Evolutionary conservation across 176 grass and related monocot species (phyloP).

Genomic region (Aegilops sharonensis): DNA sequence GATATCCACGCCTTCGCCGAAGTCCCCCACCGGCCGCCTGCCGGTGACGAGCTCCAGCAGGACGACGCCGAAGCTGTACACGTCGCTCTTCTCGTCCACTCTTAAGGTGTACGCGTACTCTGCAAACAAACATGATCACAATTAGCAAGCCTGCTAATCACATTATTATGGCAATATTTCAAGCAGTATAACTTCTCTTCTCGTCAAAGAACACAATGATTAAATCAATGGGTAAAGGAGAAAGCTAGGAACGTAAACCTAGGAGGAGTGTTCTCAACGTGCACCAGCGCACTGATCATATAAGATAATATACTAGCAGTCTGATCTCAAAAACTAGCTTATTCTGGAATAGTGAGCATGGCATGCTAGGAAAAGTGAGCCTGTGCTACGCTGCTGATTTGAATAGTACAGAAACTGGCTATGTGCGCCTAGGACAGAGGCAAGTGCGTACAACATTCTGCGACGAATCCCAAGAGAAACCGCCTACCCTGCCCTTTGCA

Average conservation of each 20-base stretch:
- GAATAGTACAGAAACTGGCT: conserved; percentile 18
- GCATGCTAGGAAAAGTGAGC: neutral
- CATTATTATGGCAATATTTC: neutral
- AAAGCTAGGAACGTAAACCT: neutral
- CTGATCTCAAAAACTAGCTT: neutral
- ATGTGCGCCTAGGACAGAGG: neutral
- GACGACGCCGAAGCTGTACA: conserved; percentile 91
- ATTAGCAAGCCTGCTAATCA: neutral
- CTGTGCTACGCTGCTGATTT: neutral
- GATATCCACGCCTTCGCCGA: conserved; percentile 87
- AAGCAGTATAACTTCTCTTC: neutral
- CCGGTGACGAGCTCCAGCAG: conserved; percentile 86
- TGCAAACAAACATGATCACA: neutral
- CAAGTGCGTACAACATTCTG: conserved; percentile 24
- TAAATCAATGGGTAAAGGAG: neutral
- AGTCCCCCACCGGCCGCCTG: conserved; percentile 63
- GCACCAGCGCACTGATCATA: neutral
- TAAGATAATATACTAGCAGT: neutral
- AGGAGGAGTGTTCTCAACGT: neutral
- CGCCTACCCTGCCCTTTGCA: neutral
- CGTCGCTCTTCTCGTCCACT: conserved; percentile 93
- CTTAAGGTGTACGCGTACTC: conserved; percentile 89
- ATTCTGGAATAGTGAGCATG: neutral
- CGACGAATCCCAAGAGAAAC: conserved; percentile 53
- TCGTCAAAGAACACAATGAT: neutral